Percentiles rank a stretch among this genome's conserved stretches.
Conservation (phyloP, 495 filamentous ascomycete genomes). For the Apodospora peruviana region DNA sequence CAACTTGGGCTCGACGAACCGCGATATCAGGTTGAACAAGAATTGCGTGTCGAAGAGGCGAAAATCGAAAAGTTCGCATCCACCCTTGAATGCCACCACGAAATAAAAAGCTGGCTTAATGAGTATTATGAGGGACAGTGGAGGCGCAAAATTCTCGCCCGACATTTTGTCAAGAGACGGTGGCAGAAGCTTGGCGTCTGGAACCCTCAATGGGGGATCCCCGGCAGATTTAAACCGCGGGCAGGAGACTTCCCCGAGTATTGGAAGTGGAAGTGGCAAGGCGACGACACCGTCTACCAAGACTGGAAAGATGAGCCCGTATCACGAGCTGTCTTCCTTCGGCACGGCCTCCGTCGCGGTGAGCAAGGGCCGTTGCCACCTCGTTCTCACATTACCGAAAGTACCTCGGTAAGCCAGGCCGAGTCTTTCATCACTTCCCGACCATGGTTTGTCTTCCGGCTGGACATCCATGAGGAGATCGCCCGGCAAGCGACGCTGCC, state of each 20-base stretch:
- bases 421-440: constrained; percentile 8
- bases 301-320: background rate
- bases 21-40: background rate
- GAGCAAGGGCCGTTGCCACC: background rate
- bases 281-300: background rate
- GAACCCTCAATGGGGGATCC: constrained; percentile 7
- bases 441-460: constrained; percentile 4
- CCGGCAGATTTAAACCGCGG: background rate
- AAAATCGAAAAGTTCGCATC: background rate
- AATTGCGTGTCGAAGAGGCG: background rate
- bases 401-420: background rate
- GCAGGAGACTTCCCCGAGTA: background rate
- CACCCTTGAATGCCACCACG: background rate
- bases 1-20: background rate
- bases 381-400: background rate
- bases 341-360: background rate
- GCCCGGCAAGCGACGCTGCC: too few species aligned
- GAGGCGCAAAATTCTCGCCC: background rate
- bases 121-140: background rate
- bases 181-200: constrained; percentile 8
- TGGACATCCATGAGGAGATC: constrained; percentile 18
- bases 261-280: constrained; percentile 11
- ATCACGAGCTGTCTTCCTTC: background rate
- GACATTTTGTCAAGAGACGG: constrained; percentile 2
- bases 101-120: too few species aligned